phyloP scores from a whole-genome alignment of 2,329 filamentous ascomycete genomes.

The Rhynchosporium graminicola region DNA sequence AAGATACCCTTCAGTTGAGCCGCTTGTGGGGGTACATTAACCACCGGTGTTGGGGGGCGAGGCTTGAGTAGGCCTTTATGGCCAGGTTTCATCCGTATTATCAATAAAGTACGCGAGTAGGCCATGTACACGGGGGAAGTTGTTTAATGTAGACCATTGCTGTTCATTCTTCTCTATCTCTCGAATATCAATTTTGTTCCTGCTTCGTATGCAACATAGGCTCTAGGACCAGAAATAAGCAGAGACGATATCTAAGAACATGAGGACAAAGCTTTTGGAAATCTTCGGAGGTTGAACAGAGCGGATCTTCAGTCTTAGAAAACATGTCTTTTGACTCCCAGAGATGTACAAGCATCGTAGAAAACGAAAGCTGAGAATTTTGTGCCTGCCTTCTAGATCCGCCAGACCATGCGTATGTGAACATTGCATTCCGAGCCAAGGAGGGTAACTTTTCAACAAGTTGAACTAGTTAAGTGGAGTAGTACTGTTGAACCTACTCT shows the following conservation, averaged over 20 bases:
- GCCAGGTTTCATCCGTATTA: no score
- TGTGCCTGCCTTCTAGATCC: slow-evolving; percentile 1
- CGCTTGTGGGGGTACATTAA: no score
- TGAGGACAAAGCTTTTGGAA: slow-evolving; percentile 1
- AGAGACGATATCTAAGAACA: not conserved
- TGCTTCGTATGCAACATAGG: no score
- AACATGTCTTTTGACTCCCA: not conserved
- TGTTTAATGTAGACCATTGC: no score
- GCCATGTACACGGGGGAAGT: no score
- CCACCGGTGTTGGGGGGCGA: no score
- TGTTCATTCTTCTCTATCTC: no score
- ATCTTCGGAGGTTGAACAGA: not conserved
- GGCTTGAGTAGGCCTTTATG: no score
- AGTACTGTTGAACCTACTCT: slow-evolving; percentile 17
- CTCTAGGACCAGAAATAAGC: no score
- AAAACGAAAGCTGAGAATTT: not conserved
- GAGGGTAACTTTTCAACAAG: not conserved
- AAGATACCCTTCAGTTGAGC: no score
- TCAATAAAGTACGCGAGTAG: no score
- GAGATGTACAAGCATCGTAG: not conserved
- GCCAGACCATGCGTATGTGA: not conserved
- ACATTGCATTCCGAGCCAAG: not conserved
- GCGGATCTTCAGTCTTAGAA: not conserved
- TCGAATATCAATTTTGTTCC: no score
- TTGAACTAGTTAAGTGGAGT: not conserved